These are phyloP conservation scores for Daldinia childiae DNA, from an alignment of 495 filamentous ascomycete species.

Conservation along the genomic window DNA sequence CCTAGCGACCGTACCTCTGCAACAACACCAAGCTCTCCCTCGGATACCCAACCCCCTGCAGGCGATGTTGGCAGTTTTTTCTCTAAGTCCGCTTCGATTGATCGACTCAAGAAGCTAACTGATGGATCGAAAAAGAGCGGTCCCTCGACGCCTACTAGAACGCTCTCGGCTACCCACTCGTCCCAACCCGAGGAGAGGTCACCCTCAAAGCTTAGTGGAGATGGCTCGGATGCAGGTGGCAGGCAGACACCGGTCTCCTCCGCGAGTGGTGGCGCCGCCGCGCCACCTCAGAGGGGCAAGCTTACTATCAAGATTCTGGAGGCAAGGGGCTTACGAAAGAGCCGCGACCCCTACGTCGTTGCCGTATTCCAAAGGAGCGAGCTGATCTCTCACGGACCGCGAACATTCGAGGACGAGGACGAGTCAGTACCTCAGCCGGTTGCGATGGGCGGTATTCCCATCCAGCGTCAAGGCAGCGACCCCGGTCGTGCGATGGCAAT, in stretches of 20 bases:
- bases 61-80: constrained; percentile 61
- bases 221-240: constrained; percentile 52
- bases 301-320: constrained; percentile 87
- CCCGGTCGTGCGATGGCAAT: constrained; percentile 89
- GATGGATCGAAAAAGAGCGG: constrained; percentile 84
- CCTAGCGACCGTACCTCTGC: constrained; percentile 67
- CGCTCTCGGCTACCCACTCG: constrained; percentile 69
- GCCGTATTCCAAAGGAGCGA: constrained; percentile 97
- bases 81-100: constrained; percentile 65
- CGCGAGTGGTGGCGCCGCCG: constrained; percentile 59
- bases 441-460: constrained; percentile 65
- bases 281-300: constrained; percentile 86
- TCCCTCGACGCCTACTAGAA: constrained; percentile 84
- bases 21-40: constrained; percentile 66
- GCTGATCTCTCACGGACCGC: constrained; percentile 88
- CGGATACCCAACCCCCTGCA: constrained; percentile 56
- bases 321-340: constrained; percentile 80
- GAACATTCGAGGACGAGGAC: constrained; percentile 61
- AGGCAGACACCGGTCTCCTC: constrained; percentile 54
- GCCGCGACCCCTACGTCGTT: constrained; percentile 91
- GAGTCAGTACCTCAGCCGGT: constrained; percentile 53
- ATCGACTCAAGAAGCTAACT: constrained; percentile 89
- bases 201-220: constrained; percentile 51
- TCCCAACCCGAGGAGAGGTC: constrained; percentile 52
- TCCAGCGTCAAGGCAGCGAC: constrained; percentile 75